A percentile compares a stretch with the other conserved stretches of the same genome.
Evolutionary conservation across 2,329 filamentous ascomycete species (phyloP).

Genomic region (Mariannaea sp.): DNA sequence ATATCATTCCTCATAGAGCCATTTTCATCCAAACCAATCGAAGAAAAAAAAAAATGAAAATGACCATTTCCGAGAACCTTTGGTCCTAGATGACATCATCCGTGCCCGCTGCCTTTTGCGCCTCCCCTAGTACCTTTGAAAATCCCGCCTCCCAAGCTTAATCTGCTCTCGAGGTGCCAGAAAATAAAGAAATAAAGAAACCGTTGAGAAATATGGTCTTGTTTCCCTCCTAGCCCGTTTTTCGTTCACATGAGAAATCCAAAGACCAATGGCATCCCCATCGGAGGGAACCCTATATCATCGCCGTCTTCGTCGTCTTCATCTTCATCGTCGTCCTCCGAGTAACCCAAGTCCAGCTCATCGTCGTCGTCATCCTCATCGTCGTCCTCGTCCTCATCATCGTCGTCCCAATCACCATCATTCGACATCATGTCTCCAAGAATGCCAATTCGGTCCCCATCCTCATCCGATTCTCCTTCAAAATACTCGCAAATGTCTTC

Average conservation of each 20-base stretch:
- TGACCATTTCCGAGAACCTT: slow-evolving; percentile 2
- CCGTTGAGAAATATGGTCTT: not conserved
- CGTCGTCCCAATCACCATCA: slow-evolving; percentile 8
- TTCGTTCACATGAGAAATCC: slow-evolving; percentile 30
- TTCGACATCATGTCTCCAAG: slow-evolving; percentile 12
- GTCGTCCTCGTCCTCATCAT: slow-evolving; percentile 16
- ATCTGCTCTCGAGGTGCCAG: not conserved
- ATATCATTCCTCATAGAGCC: slow-evolving; percentile 2
- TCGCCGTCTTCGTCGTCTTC: slow-evolving; percentile 24
- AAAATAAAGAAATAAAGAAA: slow-evolving; percentile 9
- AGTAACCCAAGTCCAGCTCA: slow-evolving; percentile 7
- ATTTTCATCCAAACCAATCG: slow-evolving; percentile 8
- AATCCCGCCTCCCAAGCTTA: no score
- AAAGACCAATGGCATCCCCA: slow-evolving; percentile 30
- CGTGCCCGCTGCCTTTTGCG: not conserved
- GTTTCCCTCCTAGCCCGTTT: slow-evolving; percentile 1
- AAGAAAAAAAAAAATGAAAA: not conserved
- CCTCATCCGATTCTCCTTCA: slow-evolving; percentile 2
- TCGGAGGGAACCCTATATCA: slow-evolving; percentile 14
- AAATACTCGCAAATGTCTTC: not conserved
- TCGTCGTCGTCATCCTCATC: slow-evolving; percentile 31
- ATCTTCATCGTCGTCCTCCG: slow-evolving; percentile 12
- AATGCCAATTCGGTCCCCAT: not conserved
- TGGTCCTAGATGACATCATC: slow-evolving; percentile 6
- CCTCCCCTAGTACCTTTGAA: no score